A percentile compares a stretch with the other conserved stretches of the same genome.
These are phyloP conservation scores for Dipodascus geniculatus DNA, from an alignment of 805 yeast genomes.

Conservation along the genomic window DNA sequence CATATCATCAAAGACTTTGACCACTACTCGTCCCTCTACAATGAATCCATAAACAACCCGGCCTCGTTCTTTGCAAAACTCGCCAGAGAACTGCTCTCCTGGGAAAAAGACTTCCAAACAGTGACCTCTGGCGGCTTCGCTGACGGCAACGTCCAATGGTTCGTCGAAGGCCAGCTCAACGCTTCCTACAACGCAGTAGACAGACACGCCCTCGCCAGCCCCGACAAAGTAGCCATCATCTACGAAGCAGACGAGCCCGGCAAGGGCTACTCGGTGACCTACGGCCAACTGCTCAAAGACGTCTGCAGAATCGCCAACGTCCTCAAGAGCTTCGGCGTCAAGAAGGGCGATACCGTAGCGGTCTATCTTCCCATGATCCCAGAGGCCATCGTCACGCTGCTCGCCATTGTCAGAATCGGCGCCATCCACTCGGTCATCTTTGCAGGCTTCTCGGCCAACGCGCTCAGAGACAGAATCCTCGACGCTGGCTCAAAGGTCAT, in stretches of 20 bases:
- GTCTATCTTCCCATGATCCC: constrained; percentile 97
- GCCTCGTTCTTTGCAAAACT: constrained; percentile 65
- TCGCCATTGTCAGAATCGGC: constrained; percentile 88
- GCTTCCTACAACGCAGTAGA: constrained; percentile 93
- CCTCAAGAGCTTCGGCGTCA: constrained; percentile 72
- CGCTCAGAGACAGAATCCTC: constrained; percentile 77
- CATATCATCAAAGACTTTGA: constrained; percentile 45
- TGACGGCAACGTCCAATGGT: constrained; percentile 85
- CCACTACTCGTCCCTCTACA: constrained; percentile 58
- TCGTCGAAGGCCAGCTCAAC: constrained; percentile 82
- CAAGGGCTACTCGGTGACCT: constrained; percentile 64
- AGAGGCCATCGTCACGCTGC: constrained; percentile 83
- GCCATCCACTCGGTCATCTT: constrained; percentile 93
- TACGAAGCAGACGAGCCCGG: constrained; percentile 90
- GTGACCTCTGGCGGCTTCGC: constrained; percentile 53
- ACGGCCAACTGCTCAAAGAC: constrained; percentile 72
- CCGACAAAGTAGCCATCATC: constrained; percentile 58
- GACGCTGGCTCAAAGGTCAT: constrained; percentile 81
- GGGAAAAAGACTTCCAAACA: constrained; percentile 68
- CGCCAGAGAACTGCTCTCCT: constrained; percentile 60
- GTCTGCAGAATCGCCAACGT: constrained; percentile 83
- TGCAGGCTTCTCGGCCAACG: constrained; percentile 93
- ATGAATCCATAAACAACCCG: constrained; percentile 70
- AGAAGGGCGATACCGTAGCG: constrained; percentile 93
- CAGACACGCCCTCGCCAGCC: constrained; percentile 82